phyloP scores from a whole-genome alignment of 805 yeast genomes.

The Metschnikowia santaceciliae region DNA sequence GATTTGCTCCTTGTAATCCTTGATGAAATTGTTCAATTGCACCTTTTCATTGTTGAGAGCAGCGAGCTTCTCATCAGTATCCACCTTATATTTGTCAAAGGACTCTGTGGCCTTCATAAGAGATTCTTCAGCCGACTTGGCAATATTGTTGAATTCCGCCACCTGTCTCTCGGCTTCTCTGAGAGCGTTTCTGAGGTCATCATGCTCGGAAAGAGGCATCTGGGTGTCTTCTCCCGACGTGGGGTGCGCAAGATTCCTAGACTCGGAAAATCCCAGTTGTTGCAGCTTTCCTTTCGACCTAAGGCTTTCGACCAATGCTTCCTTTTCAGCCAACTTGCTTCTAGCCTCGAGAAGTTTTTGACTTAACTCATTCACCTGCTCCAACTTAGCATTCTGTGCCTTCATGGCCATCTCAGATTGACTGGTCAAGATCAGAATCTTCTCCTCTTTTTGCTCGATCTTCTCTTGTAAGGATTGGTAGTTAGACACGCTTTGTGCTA shows the following conservation, averaged over 20 bases:
- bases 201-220: constrained; percentile 28
- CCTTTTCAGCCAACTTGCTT: constrained; percentile 41
- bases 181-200: constrained; percentile 50
- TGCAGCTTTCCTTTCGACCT: constrained; percentile 6
- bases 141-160: constrained; percentile 58
- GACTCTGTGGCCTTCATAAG: constrained; percentile 50
- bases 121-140: constrained; percentile 64
- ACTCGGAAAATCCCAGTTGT: background rate
- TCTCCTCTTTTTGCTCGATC: constrained; percentile 52
- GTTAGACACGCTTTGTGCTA: constrained; percentile 46
- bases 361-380: constrained; percentile 54
- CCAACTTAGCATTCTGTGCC: constrained; percentile 49
- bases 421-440: constrained; percentile 46
- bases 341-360: constrained; percentile 40
- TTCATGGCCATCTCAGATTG: constrained; percentile 54
- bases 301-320: constrained; percentile 35
- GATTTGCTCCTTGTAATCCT: constrained; percentile 8
- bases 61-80: constrained; percentile 21
- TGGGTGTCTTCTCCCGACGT: background rate
- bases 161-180: constrained; percentile 54
- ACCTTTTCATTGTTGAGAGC: constrained; percentile 24
- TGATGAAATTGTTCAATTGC: constrained; percentile 19
- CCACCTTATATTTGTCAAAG: constrained; percentile 40
- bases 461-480: constrained; percentile 43
- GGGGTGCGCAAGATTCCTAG: background rate